Evolutionary conservation across 306 rosid genomes (phyloP), one percentile per base, ranked within the genome.

Genomic region (Casuarina glauca): DNA sequence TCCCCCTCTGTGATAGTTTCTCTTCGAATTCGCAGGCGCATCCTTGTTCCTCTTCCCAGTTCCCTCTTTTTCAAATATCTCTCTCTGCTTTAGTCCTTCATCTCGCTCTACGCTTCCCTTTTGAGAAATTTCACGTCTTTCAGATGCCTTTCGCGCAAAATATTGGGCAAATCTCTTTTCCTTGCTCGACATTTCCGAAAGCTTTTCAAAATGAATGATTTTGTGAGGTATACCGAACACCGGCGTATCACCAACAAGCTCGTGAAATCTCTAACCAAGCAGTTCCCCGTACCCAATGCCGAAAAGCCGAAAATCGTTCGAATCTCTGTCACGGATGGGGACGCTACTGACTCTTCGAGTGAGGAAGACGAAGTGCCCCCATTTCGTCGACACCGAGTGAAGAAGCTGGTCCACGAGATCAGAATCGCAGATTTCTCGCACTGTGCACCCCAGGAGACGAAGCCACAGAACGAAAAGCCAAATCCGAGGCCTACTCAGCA

Each of bases 291-390:
- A 5, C 7, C 50, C 71, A 67, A 42, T 67, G 50, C 50, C 50
- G 71, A 43, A 6, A 61, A 61, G 4, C 75, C 87, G 0, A 83
- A 66, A 38, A 45, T 88, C 8, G 54, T 90, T 36, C 83, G 94
- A 48, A 79, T 90, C 76, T 78, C 76, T 3, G 80, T 79, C 38
- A 86, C 82, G 1, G 94, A 90, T 73, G 61, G 19, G 6, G 70
- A 90, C 36, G 90, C 90, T 2, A 90, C 92, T 0, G 94, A 90
- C 78, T 79, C 90, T 0, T 90, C 95, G 0, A 78, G 95, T 55
- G 90, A 74, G 2, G 91, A 84, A n/a, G 86, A 75, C 1, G 86
- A 84, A 5, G 75, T 42, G 13, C 48, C 5, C 44, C 17, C 50
- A 49, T 26, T 13, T 6, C 4, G 6, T 26, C 38, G 13, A 26